These are phyloP conservation scores for Recurvomyces mirabilis DNA, from an alignment of 495 filamentous ascomycete genomes.

Conservation along the genomic window DNA sequence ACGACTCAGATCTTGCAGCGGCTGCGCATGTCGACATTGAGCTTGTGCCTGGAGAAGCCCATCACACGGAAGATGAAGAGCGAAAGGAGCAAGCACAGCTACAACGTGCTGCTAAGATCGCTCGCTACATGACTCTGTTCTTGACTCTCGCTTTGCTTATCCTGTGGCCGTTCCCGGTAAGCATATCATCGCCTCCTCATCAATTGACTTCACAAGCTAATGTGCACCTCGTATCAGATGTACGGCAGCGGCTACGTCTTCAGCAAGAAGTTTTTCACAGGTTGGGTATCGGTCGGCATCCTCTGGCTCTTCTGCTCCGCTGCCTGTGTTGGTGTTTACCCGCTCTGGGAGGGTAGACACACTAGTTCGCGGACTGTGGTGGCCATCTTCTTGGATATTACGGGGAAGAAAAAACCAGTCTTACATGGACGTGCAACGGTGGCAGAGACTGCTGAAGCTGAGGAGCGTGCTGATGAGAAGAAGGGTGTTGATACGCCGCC, in stretches of 20 bases:
- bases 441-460: constrained; percentile 19
- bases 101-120: constrained; percentile 61
- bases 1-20: constrained; percentile 65
- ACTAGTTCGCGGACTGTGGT: constrained; percentile 55
- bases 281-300: constrained; percentile 79
- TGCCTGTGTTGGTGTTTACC: constrained; percentile 61
- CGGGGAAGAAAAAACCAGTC: constrained; percentile 42
- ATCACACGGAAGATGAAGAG: constrained; percentile 37
- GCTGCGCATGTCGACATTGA: constrained; percentile 63
- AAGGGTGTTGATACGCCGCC: constrained; percentile 13
- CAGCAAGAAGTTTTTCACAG: constrained; percentile 82
- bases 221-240: too few species aligned
- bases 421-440: constrained; percentile 20
- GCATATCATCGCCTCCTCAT: too few species aligned
- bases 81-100: constrained; percentile 54
- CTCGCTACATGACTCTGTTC: constrained; percentile 61
- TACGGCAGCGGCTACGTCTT: constrained; percentile 83
- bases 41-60: constrained; percentile 46
- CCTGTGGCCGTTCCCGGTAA: constrained; percentile 91
- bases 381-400: constrained; percentile 57
- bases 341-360: constrained; percentile 66
- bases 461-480: constrained; percentile 13
- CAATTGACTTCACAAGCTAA: too few species aligned
- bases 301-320: constrained; percentile 74
- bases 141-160: constrained; percentile 70